A percentile compares a stretch with the other conserved stretches of the same genome.
Conservation (phyloP, 2,329 filamentous ascomycete genomes). For the Rutstroemia sp. region DNA sequence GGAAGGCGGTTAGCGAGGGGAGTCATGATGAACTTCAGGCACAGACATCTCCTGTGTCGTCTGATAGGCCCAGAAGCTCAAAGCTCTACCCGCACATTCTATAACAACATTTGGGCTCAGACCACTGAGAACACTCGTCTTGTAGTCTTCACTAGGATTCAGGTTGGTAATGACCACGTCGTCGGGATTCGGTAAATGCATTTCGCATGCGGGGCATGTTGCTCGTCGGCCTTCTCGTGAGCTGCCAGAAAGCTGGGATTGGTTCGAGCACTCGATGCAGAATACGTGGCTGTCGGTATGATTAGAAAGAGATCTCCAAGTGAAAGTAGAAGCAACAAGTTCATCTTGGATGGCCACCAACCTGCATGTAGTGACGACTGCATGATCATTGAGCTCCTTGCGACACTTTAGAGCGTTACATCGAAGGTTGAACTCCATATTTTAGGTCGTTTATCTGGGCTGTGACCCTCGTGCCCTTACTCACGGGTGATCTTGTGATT, state of each 20-base stretch:
- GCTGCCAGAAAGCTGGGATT: conserved; percentile 45
- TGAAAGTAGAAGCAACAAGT: not conserved
- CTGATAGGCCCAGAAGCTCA: conserved; percentile 85
- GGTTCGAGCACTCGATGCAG: conserved; percentile 66
- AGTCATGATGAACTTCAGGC: conserved; percentile 7
- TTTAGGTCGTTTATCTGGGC: not conserved
- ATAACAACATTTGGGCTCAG: conserved; percentile 75
- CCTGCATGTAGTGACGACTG: conserved; percentile 88
- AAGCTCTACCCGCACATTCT: conserved; percentile 73
- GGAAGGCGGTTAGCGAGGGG: conserved; percentile 19
- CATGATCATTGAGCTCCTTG: conserved; percentile 57
- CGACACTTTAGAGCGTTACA: conserved; percentile 81
- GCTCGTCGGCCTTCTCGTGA: conserved; percentile 43
- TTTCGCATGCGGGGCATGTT: conserved; percentile 69
- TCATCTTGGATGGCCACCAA: conserved; percentile 30
- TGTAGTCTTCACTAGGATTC: conserved; percentile 81
- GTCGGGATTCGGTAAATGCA: conserved; percentile 60
- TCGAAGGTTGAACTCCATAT: conserved; percentile 66
- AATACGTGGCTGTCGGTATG: conserved; percentile 65
- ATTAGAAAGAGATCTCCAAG: not conserved
- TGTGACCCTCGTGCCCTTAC: not conserved
- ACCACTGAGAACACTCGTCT: conserved; percentile 77
- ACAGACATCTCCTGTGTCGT: conserved; percentile 72
- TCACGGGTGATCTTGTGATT: no score
- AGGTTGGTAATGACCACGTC: conserved; percentile 67